Percentiles rank a stretch among this genome's conserved stretches.
phyloP scores from a whole-genome alignment of 164 flowering plant genomes.

The Magnolia kwangsiensis region DNA sequence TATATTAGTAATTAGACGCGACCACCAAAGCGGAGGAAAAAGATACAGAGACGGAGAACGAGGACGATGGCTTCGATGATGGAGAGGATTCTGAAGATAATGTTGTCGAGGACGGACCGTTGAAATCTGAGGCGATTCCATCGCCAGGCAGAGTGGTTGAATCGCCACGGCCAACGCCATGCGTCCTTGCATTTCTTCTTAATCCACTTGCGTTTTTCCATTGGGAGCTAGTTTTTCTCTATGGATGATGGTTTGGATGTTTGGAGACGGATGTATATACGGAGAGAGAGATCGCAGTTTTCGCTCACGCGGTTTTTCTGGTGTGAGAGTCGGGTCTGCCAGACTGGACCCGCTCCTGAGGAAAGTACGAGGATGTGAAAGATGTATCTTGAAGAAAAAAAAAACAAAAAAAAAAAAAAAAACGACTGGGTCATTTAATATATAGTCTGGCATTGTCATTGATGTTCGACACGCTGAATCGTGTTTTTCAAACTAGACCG shows the following conservation, averaged over 20 bases:
- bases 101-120: constrained; percentile 22
- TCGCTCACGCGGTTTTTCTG: background rate
- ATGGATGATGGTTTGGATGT: background rate
- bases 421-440: no score
- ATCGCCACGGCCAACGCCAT: constrained; percentile 11
- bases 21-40: constrained; percentile 43
- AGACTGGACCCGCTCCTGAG: background rate
- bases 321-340: background rate
- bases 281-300: background rate
- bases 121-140: constrained; percentile 12
- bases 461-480: no score
- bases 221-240: background rate
- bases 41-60: constrained; percentile 35
- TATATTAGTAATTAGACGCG: constrained; percentile 20
- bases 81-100: constrained; percentile 40
- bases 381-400: background rate
- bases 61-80: constrained; percentile 39
- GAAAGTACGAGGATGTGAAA: background rate
- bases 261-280: background rate
- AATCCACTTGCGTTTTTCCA: constrained; percentile 11
- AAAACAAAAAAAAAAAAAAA: no score
- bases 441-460: no score
- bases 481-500: no score
- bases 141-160: background rate
- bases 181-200: constrained; percentile 10